A percentile compares a stretch with the other conserved stretches of the same genome.
Conservation (phyloP, 192 early-diverging fungal species). For the Podila horticola region DNA sequence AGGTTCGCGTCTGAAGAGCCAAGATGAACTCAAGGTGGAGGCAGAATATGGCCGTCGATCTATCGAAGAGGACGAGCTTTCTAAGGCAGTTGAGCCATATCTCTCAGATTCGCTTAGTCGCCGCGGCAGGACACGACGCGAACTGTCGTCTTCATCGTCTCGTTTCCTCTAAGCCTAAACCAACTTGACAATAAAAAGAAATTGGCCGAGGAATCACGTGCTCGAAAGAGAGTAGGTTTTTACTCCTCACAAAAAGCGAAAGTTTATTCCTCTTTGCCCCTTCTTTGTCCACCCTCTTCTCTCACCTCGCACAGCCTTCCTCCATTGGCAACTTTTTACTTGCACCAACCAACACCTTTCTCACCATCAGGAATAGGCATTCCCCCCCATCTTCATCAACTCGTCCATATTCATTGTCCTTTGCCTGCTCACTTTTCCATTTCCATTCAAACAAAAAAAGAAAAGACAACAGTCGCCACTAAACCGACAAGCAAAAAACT, state of each 20-base stretch:
- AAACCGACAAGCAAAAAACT: background rate
- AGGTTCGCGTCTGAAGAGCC: background rate
- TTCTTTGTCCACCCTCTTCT: background rate
- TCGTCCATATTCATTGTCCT: background rate
- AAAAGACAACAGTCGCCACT: background rate
- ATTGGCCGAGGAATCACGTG: background rate
- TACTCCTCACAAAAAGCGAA: background rate
- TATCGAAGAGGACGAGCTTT: conserved; percentile 41
- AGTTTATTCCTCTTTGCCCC: background rate
- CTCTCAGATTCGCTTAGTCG: conserved; percentile 48
- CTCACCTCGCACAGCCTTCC: background rate
- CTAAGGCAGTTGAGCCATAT: conserved; percentile 45
- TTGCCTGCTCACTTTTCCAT: background rate
- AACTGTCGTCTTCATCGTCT: conserved; percentile 12
- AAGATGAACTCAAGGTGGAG: conserved; percentile 16
- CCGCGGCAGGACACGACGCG: conserved; percentile 27
- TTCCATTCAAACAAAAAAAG: background rate
- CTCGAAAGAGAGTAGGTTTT: conserved; percentile 8
- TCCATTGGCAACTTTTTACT: background rate
- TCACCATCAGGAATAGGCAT: too few species aligned
- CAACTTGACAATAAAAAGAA: background rate
- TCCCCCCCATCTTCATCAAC: background rate
- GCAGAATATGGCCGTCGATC: conserved; percentile 43
- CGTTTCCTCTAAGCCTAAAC: conserved; percentile 10
- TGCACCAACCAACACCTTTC: background rate